Evolutionary conservation across 345 rosid genomes (phyloP), one percentile per base, ranked within the genome.

Genomic region (Laguncularia racemosa): DNA sequence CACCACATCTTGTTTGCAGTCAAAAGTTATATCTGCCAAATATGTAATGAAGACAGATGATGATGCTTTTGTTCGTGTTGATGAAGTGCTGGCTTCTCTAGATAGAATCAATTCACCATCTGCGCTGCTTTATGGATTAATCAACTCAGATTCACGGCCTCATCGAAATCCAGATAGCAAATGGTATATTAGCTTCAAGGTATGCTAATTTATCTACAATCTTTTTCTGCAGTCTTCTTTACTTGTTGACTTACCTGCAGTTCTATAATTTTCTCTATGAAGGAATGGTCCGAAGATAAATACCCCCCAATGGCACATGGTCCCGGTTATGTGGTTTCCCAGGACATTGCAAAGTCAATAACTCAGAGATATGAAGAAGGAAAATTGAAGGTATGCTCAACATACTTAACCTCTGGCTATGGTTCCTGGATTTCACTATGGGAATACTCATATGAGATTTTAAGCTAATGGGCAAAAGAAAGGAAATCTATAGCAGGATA

Each of bases 291-390:
- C 14, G 93, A 75, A 71, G 88, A 73, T 20, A 73, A 73, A 45
- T 92, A 89, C 52, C 96, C 95, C 2, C 93, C 98, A 23, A 86
- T 89, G 92, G 98, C 93, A 2, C 98, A 86, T 68, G 96, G 96
- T 67, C 96, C 98, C 21, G 93, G 98, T 69, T 89, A 92, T 73
- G 82, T 86, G 58, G 89, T 86, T 58, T 81, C 98, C 4, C 65
- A 21, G 14, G 96, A 92, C 80, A 80, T 89, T 63, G 98, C 96
- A 19, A 73, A 80, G 65, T 70, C 76, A 21, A 88, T 92, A 50
- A 73, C 75, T 65, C 68, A 76, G 72, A 81, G 68, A 66, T 69
- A 78, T 69, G 77, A 70, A 59, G 69, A 62, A 52, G 86, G 91
- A 48, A 67, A 54, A 47, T 61, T 88, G 64, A 89, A 86, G 95